Evolutionary conservation across 2,329 filamentous ascomycete genomes (phyloP), one percentile per base, ranked within the genome.

Genomic region (Laburnicola sp.): DNA sequence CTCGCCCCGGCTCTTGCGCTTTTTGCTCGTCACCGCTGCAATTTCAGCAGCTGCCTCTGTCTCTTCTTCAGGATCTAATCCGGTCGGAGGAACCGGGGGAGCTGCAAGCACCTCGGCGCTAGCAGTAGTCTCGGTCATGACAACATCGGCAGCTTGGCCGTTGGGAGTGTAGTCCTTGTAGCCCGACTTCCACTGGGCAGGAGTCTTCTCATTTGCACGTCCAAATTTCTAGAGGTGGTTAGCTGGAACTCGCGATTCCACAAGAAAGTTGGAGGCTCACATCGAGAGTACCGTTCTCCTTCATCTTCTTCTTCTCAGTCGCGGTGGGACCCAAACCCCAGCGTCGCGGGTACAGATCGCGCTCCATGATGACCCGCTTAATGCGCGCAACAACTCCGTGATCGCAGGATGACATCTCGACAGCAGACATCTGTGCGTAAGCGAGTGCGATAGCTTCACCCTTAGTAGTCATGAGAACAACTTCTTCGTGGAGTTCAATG

Each of bases 281-380:
- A 81, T 99, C 94, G 54, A 99, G 87, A 79, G 97, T 96, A 75
- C 94, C 94, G 63, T 91, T 89, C 46, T 92, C 90, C 86, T 97
- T 97, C 81, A 99, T 86, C 85, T 97, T 97, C 88, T 99, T 99
- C 86, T 99, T 99, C 83, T 97, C 91, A 42, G 88, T 78, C 43
- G 94, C 94, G 54, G 93, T 87, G 46, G 94, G 93, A 56, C 94
- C 94, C 71, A 97, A 85, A 62, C 94, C 94, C 94, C 94, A 99
- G 81, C 93, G 83, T 74, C 91, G 85, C 58, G 94, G 94, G 83
- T 99, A 99, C 53, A 97, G 82, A 74, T 97, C 94, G 67, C 94
- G 89, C 82, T 99, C 94, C 94, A 99, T 99, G 76, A 99, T 99
- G 77, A 92, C 96, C 68, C 94, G 88, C 87, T 99, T 99, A 74